Base-by-base conservation (phyloP, 768 basidiomycete genomes). In the Boletus edulis region DNA sequence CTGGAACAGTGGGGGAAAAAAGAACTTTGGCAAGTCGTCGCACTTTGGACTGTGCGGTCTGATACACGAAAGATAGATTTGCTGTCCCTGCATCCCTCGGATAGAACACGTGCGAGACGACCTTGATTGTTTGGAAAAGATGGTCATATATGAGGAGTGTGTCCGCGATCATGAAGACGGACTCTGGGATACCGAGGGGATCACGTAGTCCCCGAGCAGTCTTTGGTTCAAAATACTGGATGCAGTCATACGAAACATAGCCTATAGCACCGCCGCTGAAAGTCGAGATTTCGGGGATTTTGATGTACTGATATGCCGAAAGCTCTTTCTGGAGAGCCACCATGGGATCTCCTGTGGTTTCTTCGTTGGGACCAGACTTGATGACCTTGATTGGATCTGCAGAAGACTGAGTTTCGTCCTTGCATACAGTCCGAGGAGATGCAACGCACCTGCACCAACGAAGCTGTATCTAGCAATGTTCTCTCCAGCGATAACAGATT, bases 251-350 rank as follows among this genome's bases (percentile, higher is more conserved):
- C 13, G 93, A 84, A 56, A 99, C 93, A 70, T 97, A 98, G 51
- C 97, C 97, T 66, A 98, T 92, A 2, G 95, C 96, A 43, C 97
- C 97, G 44, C 97, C 97, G 43, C 94, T 96, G 69, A 98, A 97
- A 0, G 95, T 95, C 2, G 91, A 87, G 35, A 96, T 80, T 70
- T 95, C 90, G 5, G 94, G 94, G 24, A 97, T 84, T 69, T 89
- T 89, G 72, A 97, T 82, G 68, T 95, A 97, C 70, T 88, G 81
- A 76, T 98, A 92, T 50, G 87, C 76, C 8, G 86, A 76, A 20
- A 99, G 82, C 69, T 96, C 94, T 62, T 83, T 85, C 73, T 98
- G 89, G 43, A 99, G 81, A 27, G 80, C 82, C 29, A 75, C 68
- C 79, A 94, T 84, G 13, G 97, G 97, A 70, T 99, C 97, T 0